Conservation (phyloP, 176 grass and related monocot species). For the Chrysopogon serrulatus region DNA sequence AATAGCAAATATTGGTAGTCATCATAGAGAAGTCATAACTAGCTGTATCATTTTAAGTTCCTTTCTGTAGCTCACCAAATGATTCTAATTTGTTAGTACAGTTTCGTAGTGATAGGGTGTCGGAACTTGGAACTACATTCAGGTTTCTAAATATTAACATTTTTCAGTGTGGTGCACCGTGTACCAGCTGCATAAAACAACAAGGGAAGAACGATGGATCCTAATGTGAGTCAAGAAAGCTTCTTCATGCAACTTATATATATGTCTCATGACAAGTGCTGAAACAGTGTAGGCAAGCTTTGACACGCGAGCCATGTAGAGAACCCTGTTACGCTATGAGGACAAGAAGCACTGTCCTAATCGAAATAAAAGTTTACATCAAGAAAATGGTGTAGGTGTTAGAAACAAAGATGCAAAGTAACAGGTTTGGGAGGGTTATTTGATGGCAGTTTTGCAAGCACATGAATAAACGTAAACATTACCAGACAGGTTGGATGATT, state of each 20-base stretch:
- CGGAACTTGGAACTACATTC: neutral
- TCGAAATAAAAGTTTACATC: neutral
- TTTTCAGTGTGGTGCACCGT: neutral
- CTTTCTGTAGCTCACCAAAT: neutral
- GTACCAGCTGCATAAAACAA: neutral
- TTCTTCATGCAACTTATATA: neutral
- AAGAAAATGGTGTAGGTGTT: neutral
- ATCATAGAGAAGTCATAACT: neutral
- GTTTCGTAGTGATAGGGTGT: neutral
- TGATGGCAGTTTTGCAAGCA: neutral
- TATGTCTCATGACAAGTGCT: neutral
- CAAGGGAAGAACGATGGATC: neutral
- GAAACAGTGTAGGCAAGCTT: neutral
- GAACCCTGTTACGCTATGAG: neutral
- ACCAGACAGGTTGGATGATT: no score
- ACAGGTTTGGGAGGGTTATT: neutral
- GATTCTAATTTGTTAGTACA: neutral
- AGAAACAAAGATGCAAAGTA: neutral
- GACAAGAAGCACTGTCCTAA: neutral
- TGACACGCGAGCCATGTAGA: neutral
- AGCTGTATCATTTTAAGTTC: neutral
- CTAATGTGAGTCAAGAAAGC: neutral
- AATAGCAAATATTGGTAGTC: neutral
- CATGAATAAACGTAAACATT: conserved; percentile 31
- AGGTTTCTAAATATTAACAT: neutral